Conservation (phyloP, 2,329 filamentous ascomycete species). For the Colletotrichum sp. region DNA sequence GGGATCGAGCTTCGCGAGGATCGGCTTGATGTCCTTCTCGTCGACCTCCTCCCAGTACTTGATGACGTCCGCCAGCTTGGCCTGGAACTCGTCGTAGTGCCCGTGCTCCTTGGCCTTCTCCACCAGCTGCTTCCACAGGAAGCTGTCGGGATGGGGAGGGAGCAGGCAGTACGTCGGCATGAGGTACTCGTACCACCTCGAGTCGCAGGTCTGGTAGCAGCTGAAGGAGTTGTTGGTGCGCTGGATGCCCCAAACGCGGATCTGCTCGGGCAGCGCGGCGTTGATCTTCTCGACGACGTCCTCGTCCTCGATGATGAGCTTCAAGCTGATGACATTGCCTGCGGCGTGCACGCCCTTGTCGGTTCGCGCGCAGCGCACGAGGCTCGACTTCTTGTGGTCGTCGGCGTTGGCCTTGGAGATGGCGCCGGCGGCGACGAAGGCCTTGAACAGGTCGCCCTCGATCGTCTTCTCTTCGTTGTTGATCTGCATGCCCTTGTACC, state of each 20-base stretch:
- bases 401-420: constrained; percentile 97
- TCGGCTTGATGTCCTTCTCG: constrained; percentile 78
- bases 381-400: constrained; percentile 93
- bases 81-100: constrained; percentile 70
- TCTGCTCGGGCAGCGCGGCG: constrained; percentile 81
- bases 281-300: constrained; percentile 94
- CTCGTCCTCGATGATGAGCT: constrained; percentile 92
- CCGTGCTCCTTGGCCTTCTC: constrained; percentile 77
- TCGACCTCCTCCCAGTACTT: constrained; percentile 86
- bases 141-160: constrained; percentile 89
- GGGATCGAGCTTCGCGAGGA: constrained; percentile 66
- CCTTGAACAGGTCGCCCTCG: constrained; percentile 91
- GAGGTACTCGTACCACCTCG: constrained; percentile 95
- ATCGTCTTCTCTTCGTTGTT: constrained; percentile 86
- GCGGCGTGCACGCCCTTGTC: constrained; percentile 98
- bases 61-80: constrained; percentile 77
- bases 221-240: constrained; percentile 90
- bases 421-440: constrained; percentile 88
- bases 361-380: constrained; percentile 92
- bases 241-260: constrained; percentile 93
- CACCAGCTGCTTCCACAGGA: constrained; percentile 81
- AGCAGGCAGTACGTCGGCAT: constrained; percentile 93
- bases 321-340: constrained; percentile 92
- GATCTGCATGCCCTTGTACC: constrained; percentile 98
- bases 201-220: constrained; percentile 94